Conservation (phyloP, 2,329 filamentous ascomycete species). For the Exophiala sideris region DNA sequence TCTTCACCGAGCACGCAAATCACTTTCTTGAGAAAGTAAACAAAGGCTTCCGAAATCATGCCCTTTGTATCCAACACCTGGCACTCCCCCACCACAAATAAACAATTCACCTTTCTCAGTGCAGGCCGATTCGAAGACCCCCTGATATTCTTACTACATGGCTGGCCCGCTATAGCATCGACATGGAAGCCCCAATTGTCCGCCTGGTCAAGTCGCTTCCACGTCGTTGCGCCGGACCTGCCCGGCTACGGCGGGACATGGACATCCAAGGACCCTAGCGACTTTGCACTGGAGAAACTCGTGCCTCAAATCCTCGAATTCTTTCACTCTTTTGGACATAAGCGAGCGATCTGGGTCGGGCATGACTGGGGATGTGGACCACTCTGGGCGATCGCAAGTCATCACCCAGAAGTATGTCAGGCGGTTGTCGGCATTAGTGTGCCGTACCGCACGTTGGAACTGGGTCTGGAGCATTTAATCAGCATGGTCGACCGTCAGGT, state of each 20-base stretch:
- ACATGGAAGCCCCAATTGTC: conserved; percentile 44
- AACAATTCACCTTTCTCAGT: not conserved
- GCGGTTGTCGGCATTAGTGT: conserved; percentile 31
- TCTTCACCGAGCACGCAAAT: no score
- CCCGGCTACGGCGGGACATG: conserved; percentile 39
- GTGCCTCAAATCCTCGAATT: conserved; percentile 4
- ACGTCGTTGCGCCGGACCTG: conserved; percentile 39
- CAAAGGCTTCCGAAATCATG: not conserved
- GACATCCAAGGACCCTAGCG: conserved; percentile 1
- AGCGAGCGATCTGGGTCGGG: conserved; percentile 24
- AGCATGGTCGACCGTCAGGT: conserved; percentile 40
- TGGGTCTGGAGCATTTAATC: conserved; percentile 37
- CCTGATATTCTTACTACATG: conserved; percentile 42
- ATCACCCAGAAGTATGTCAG: conserved; percentile 10
- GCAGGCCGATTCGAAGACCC: conserved; percentile 2
- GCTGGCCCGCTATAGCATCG: conserved; percentile 47
- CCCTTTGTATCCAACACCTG: not conserved
- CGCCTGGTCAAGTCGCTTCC: conserved; percentile 39
- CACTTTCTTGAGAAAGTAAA: no score
- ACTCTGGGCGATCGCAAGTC: conserved; percentile 1
- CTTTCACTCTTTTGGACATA: conserved; percentile 2
- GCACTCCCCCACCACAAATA: not conserved
- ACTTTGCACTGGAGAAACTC: conserved; percentile 4
- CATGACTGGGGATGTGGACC: conserved; percentile 22
- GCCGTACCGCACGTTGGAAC: conserved; percentile 41